Evolutionary conservation across 805 yeast species (phyloP), one percentile per base, ranked within the genome.

Genomic region (Candida adriatica): DNA sequence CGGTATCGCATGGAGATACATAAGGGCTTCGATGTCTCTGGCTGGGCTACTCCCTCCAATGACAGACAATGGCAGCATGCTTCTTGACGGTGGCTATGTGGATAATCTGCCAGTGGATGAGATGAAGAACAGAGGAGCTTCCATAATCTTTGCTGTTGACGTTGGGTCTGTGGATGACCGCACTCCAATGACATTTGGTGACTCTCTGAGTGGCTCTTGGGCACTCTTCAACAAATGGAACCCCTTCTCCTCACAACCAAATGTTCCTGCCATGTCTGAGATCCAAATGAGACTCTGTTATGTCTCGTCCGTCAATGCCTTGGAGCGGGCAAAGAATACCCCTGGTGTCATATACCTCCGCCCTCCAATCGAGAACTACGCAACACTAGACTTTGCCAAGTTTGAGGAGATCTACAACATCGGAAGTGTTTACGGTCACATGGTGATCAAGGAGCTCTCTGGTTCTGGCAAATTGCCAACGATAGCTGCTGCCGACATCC

Each of bases 91-190:
- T 26, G 98, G 98, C 0, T 90, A 92, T 53, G 78, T 92, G 33
- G 97, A 90, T 53, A 90, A 90, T 52, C 62, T 90, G 35, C 94
- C 98, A 0, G 97, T 90, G 3, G 68, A 68, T 42, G 96, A 90
- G 52, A 92, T 90, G 97, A 79, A 81, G 53, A 70, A 76, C 24
- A 68, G 83, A 37, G 97, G 97, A 2, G 95, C 95, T 3, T 76
- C 77, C 35, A 70, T 79, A 24, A 76, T 90, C 13, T 75, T 92
- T 51, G 97, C 98, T 0, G 88, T 87, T 11, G 98, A 90, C 57
- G 98, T 90, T 23, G 98, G 98, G 0, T 82, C 96, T 2, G 82
- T 79, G 4, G 97, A 92, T 53, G 97, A 88, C 47, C 68, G 90
- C 30, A 78, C 94, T 0, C 90, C 92, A 5, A 75, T 85, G 88